Base-by-base conservation (phyloP, 441 rosid species). In the Pelargonium australe region DNA sequence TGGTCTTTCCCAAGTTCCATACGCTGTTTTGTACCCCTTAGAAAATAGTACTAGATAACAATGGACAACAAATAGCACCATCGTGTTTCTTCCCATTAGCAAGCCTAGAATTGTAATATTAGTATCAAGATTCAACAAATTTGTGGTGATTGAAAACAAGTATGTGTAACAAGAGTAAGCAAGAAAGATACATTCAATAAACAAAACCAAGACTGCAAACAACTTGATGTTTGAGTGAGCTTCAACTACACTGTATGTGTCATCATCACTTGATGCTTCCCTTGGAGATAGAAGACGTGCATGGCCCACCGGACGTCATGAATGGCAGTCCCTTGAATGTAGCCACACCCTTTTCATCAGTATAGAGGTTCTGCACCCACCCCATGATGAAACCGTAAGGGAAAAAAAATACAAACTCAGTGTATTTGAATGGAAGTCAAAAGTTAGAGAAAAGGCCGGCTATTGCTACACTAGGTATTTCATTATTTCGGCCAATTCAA, bases 301-400 rank as follows among this genome's bases (percentile, higher is more conserved):
- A 85, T 20, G 94, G 92, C 47, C 97, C 96, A 9, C 85, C 91
- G 3, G 92, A 87, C 14, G 99, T 91, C 96, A 91, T 91, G 71
- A 89, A 94, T 45, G 96, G 96, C 69, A 86, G 78, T 58, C 94
- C 99, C 82, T 89, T 88, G 82, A 79, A 94, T 64, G 96, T 94
- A 65, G 99, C 99, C 67, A 91, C 86, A 3, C 97, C 96, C 71
- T 79, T 86, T 53, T 87, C 99, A 78, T 94, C 91, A 0, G 99
- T 87, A 77, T 76, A 88, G 44, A 94, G 96, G 86, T 83, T 45
- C 96, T 91, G 92, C 92, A 80, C 53, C 78, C 72, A 76, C 61
- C 67, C 23, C 60, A 72, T 60, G 49, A 55, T 70, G 2, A 60
- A 60, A 53, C 23, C 16, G 16, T 53, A 53, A 14, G 23, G 60